Evolutionary conservation across 768 basidiomycete species (phyloP), one percentile per base, ranked within the genome.

Genomic region (Megacollybia marginata): DNA sequence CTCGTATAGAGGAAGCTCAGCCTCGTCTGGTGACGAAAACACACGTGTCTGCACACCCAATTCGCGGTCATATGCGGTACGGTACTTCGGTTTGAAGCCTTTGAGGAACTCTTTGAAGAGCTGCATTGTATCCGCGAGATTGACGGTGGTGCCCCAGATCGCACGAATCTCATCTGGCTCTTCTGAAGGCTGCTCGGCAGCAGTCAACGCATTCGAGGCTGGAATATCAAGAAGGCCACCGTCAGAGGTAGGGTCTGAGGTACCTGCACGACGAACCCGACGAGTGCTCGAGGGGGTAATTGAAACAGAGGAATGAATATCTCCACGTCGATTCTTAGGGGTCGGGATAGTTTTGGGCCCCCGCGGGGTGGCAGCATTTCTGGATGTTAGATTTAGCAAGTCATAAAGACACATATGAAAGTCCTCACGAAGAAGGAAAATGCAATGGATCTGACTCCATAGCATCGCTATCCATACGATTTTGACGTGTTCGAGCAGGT

Each of bases 101-200:
- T 79, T 82, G 49, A 99, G 68, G 65, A 97, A 97, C 34, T 88
- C 83, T 47, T 83, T 79, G 70, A 97, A 98, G 16, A 85, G 67
- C 58, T 83, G 85, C 89, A 97, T 96, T 11, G 89, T 87, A 63
- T 95, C 88, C 3, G 82, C 77, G 23, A 99, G 75, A 55, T 90
- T 88, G 58, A 99, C 93, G 1, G 91, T 94, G 0, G 96, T 99
- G 31, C 96, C 96, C 95, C 96, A 99, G 53, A 99, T 91, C 19
- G 92, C 92, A 48, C 89, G 78, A 46, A 92, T 87, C 56, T 89
- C 89, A 50, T 89, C 88, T 0, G 85, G 85, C 48, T 85, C 84
- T 52, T 85, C 88, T 11, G 78, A 80, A 12, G 78, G 80, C 1
- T 64, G 74, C 28, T 71, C 76, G 13, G 76, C 81, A 7, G 75